Percentiles rank a stretch among this genome's conserved stretches.
Conservation (phyloP, 1,284 basidiomycete genomes). For the Boletus semigastroideus region DNA sequence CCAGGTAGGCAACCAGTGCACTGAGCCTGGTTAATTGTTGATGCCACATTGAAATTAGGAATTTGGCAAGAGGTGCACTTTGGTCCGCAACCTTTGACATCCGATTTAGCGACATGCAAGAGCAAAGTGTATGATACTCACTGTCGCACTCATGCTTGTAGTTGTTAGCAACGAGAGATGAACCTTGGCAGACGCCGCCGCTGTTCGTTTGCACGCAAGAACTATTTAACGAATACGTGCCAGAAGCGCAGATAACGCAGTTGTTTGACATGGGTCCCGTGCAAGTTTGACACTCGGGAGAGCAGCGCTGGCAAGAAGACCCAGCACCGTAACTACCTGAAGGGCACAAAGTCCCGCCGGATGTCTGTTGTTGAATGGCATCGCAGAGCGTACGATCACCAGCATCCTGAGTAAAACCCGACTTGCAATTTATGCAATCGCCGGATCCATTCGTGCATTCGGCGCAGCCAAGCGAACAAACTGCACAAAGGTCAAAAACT, state of each 20-base stretch:
- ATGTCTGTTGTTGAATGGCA: slow-evolving; percentile 47
- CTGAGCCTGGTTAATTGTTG: slow-evolving; percentile 62
- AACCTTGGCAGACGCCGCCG: slow-evolving; percentile 69
- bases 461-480: slow-evolving; percentile 70
- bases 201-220: slow-evolving; percentile 62
- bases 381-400: slow-evolving; percentile 70
- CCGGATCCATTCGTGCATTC: slow-evolving; percentile 66
- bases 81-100: slow-evolving; percentile 61
- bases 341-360: slow-evolving; percentile 59
- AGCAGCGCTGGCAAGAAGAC: slow-evolving; percentile 56
- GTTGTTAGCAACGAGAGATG: slow-evolving; percentile 75
- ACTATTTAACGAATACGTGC: slow-evolving; percentile 61
- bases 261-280: slow-evolving; percentile 65
- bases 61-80: slow-evolving; percentile 79
- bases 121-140: slow-evolving; percentile 40
- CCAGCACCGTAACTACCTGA: slow-evolving; percentile 63
- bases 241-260: slow-evolving; percentile 64
- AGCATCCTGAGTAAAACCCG: slow-evolving; percentile 62
- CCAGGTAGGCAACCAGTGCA: slow-evolving; percentile 79
- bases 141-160: slow-evolving; percentile 78
- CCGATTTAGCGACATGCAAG: neutral
- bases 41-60: slow-evolving; percentile 64
- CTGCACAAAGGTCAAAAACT: slow-evolving; percentile 34
- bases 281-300: slow-evolving; percentile 68
- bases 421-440: slow-evolving; percentile 67